phyloP scores from a whole-genome alignment of 2,329 filamentous ascomycete species.

The Orbilia javanica region DNA sequence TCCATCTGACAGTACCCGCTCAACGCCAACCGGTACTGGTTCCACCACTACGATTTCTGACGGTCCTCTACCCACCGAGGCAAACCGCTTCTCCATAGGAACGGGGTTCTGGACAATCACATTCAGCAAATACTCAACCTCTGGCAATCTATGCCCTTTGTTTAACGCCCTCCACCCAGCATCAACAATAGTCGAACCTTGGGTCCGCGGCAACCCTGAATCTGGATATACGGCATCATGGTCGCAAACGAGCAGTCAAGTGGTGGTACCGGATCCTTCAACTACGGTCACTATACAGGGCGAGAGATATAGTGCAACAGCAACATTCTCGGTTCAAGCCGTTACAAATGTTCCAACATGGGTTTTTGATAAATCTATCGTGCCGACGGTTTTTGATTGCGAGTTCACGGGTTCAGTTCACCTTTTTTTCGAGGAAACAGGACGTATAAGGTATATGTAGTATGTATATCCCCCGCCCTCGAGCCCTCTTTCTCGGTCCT shows the following conservation, averaged over 20 bases:
- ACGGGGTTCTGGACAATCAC: background rate
- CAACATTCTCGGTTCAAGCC: background rate
- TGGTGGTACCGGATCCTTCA: background rate
- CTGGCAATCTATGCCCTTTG: background rate
- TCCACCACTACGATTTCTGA: background rate
- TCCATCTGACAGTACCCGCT: background rate
- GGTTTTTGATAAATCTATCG: background rate
- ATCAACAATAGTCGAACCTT: background rate
- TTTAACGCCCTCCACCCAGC: background rate
- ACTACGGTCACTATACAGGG: conserved; percentile 10
- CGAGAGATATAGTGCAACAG: background rate
- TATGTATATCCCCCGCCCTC: background rate
- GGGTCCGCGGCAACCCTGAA: background rate
- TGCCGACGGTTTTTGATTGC: background rate
- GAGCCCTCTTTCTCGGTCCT: background rate
- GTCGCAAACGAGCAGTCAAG: background rate
- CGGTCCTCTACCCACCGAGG: background rate
- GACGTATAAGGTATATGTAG: conserved; percentile 9
- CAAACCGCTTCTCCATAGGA: background rate
- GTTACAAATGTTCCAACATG: conserved; percentile 2
- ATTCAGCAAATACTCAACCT: conserved; percentile 10
- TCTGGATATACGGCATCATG: background rate
- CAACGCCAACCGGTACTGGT: background rate
- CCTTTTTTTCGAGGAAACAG: conserved; percentile 1
- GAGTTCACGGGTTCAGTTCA: conserved; percentile 3